These are phyloP conservation scores for Rosa hybrid DNA, from an alignment of 331 rosid genomes.

Conservation along the genomic window DNA sequence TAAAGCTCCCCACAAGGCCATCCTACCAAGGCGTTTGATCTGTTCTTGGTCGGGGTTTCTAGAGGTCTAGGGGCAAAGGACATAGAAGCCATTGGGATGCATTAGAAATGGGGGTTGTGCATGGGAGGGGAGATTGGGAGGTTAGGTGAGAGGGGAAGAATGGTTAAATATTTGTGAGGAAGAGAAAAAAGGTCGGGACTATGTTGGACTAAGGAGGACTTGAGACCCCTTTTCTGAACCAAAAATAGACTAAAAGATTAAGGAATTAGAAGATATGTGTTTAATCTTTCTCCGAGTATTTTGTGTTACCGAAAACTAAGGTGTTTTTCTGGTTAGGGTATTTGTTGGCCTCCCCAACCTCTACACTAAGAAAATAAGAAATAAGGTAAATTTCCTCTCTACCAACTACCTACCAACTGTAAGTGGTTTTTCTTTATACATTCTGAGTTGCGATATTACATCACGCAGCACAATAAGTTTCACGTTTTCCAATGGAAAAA, in stretches of 20 bases:
- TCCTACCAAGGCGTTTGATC: slow-evolving; percentile 39
- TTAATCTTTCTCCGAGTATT: slow-evolving; percentile 7
- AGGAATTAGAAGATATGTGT: too few species aligned
- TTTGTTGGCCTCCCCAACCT: not conserved
- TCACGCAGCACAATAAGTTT: too few species aligned
- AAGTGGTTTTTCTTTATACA: too few species aligned
- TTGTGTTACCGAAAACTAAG: not conserved
- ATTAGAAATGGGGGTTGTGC: slow-evolving; percentile 1
- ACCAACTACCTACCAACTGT: too few species aligned
- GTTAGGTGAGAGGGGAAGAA: not conserved
- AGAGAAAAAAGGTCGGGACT: slow-evolving; percentile 34
- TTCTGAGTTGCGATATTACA: too few species aligned
- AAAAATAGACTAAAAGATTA: not conserved
- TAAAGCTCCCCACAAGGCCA: slow-evolving; percentile 51
- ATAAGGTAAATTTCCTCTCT: too few species aligned
- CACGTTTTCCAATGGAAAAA: too few species aligned
- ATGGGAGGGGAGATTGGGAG: not conserved
- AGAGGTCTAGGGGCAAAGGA: slow-evolving; percentile 10
- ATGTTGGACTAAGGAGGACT: slow-evolving; percentile 15
- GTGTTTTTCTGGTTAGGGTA: too few species aligned
- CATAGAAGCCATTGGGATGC: not conserved
- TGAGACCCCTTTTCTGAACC: not conserved
- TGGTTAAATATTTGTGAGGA: slow-evolving; percentile 28
- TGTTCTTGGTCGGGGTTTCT: not conserved
- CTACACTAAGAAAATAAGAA: not conserved